phyloP scores from a whole-genome alignment of 2,329 filamentous ascomycete species.

The Colletotrichum falcatum region DNA sequence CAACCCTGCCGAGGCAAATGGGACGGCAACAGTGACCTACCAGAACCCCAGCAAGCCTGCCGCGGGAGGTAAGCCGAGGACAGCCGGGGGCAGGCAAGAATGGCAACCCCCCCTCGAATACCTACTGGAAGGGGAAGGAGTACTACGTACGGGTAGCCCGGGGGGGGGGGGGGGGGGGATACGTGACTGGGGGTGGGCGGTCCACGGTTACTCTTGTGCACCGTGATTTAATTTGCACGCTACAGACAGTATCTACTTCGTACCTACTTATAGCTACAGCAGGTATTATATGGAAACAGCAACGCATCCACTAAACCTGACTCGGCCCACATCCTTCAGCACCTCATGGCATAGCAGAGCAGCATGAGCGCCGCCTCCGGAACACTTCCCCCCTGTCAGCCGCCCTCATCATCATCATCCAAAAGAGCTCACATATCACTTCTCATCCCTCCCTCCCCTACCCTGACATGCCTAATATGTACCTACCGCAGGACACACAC shows the following conservation, averaged over 20 bases:
- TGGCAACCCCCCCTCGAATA: neutral
- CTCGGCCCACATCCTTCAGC: slow-evolving; percentile 37
- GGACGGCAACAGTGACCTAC: slow-evolving; percentile 19
- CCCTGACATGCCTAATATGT: neutral
- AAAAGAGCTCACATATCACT: slow-evolving; percentile 21
- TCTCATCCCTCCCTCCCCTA: neutral
- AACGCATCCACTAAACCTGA: neutral
- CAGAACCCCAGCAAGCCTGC: neutral
- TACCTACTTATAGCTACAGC: neutral
- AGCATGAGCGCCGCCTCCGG: neutral
- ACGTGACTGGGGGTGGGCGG: slow-evolving; percentile 10
- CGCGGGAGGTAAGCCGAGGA: neutral
- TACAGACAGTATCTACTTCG: neutral
- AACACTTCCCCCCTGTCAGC: slow-evolving; percentile 5
- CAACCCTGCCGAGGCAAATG: slow-evolving; percentile 25
- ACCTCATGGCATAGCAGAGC: slow-evolving; percentile 26
- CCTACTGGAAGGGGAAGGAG: neutral
- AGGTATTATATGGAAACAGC: neutral
- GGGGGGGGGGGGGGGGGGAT: neutral
- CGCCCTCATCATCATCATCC: neutral
- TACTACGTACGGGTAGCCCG: neutral
- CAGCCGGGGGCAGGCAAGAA: slow-evolving; percentile 3
- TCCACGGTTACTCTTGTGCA: slow-evolving; percentile 8
- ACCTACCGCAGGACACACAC: neutral
- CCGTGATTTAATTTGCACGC: slow-evolving; percentile 22